Evolutionary conservation across 2,329 filamentous ascomycete species (phyloP).

Genomic region (Neonectria punicea): DNA sequence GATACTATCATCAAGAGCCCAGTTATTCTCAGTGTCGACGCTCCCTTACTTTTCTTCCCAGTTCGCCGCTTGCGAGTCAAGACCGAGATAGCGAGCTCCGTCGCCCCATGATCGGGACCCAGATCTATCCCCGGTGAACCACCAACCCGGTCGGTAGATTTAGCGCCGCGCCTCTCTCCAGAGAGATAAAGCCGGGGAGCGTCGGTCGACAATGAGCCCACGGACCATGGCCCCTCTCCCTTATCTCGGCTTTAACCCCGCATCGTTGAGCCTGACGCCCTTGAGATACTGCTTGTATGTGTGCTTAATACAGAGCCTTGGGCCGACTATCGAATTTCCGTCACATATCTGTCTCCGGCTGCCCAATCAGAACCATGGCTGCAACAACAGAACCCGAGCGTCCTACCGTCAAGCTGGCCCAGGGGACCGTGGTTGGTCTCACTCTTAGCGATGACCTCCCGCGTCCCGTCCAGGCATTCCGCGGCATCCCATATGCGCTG

Average conservation of each 20-base stretch:
- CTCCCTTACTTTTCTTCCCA: not conserved
- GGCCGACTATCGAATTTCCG: not conserved
- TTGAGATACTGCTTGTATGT: not conserved
- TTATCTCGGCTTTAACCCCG: constrained; percentile 1
- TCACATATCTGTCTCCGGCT: not conserved
- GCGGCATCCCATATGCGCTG: constrained; percentile 60
- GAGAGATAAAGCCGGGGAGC: constrained; percentile 1
- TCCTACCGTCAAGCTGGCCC: constrained; percentile 30
- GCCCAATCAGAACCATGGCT: constrained; percentile 2
- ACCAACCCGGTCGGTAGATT: not conserved
- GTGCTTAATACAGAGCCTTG: constrained; percentile 3
- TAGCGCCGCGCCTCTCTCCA: not conserved
- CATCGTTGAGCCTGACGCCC: not conserved
- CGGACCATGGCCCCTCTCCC: not conserved
- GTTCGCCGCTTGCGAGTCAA: not conserved
- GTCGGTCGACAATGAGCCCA: constrained; percentile 1
- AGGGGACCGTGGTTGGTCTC: constrained; percentile 38
- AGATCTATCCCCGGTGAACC: not conserved
- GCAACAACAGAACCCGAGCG: constrained; percentile 19
- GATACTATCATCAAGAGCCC: not conserved
- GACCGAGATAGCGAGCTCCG: not conserved
- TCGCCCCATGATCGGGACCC: not conserved
- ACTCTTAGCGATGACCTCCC: constrained; percentile 32
- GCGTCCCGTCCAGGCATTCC: constrained; percentile 52
- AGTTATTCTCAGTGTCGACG: not conserved